Percentiles rank a stretch among this genome's conserved stretches.
Evolutionary conservation across 2,329 filamentous ascomycete species (phyloP).

Genomic region (Phyllosticta ampelicida): DNA sequence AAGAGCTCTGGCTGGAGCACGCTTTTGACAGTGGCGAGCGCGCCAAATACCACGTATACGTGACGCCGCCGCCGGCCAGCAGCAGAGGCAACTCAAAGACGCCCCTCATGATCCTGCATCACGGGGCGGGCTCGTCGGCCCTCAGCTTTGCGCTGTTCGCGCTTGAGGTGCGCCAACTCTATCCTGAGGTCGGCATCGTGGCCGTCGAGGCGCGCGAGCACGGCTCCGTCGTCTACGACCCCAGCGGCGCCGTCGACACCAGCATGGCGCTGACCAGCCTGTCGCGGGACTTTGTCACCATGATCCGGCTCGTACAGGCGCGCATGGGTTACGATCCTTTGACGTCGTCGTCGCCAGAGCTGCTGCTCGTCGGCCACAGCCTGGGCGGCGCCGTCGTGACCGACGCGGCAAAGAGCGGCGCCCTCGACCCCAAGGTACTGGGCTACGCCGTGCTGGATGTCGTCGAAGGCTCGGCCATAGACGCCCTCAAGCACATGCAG

Average conservation of each 20-base stretch:
- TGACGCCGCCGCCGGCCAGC: constrained; percentile 62
- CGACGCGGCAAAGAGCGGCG: constrained; percentile 59
- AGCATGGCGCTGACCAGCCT: constrained; percentile 67
- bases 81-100: constrained; percentile 51
- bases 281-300: constrained; percentile 58
- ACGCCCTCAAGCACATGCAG: constrained; percentile 89
- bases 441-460: constrained; percentile 90
- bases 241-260: constrained; percentile 29
- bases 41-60: constrained; percentile 71
- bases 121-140: constrained; percentile 87
- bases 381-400: constrained; percentile 87
- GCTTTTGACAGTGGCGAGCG: constrained; percentile 23
- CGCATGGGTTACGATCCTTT: constrained; percentile 67
- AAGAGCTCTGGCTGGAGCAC: constrained; percentile 65
- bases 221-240: constrained; percentile 49
- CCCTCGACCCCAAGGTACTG: constrained; percentile 57
- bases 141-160: constrained; percentile 81
- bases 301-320: constrained; percentile 55
- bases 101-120: constrained; percentile 85
- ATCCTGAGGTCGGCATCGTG: constrained; percentile 74
- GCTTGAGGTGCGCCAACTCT: constrained; percentile 61
- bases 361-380: constrained; percentile 82
- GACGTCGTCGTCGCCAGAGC: constrained; percentile 61
- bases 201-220: constrained; percentile 81
- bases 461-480: constrained; percentile 89